These are phyloP conservation scores for Adansonia rubrostipa DNA, from an alignment of 441 rosid species.

Conservation along the genomic window DNA sequence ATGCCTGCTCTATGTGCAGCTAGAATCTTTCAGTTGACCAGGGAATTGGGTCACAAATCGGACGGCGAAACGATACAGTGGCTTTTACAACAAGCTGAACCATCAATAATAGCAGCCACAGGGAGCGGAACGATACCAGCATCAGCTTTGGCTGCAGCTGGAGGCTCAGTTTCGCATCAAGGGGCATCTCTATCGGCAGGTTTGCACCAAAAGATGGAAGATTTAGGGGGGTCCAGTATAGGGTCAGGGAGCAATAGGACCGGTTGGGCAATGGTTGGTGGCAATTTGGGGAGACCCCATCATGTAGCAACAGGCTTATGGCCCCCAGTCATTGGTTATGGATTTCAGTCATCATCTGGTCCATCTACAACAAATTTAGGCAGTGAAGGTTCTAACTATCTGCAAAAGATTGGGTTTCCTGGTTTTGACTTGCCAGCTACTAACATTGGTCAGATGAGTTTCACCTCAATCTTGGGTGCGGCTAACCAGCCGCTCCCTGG, in stretches of 20 bases:
- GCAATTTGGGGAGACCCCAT: slow-evolving; percentile 67
- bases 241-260: slow-evolving; percentile 57
- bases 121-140: slow-evolving; percentile 96
- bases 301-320: slow-evolving; percentile 63
- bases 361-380: slow-evolving; percentile 56
- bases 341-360: slow-evolving; percentile 48
- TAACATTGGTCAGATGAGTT: slow-evolving; percentile 71
- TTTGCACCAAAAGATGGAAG: slow-evolving; percentile 66
- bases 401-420: slow-evolving; percentile 71
- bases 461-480: slow-evolving; percentile 68
- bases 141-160: slow-evolving; percentile 74
- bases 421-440: slow-evolving; percentile 71
- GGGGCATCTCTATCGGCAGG: slow-evolving; percentile 66
- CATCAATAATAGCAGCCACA: slow-evolving; percentile 87
- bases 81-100: slow-evolving; percentile 92
- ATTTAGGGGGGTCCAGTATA: slow-evolving; percentile 60
- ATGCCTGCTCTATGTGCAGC: slow-evolving; percentile 99
- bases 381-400: slow-evolving; percentile 55
- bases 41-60: slow-evolving; percentile 96
- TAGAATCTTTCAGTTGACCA: slow-evolving; percentile 89
- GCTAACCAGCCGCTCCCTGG: slow-evolving; percentile 75
- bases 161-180: slow-evolving; percentile 66
- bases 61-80: slow-evolving; percentile 98
- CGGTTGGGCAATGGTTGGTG: slow-evolving; percentile 71
- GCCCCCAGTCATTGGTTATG: slow-evolving; percentile 76